These are phyloP conservation scores for Pterocarpus santalinus DNA, from an alignment of 306 rosid species.

Conservation along the genomic window DNA sequence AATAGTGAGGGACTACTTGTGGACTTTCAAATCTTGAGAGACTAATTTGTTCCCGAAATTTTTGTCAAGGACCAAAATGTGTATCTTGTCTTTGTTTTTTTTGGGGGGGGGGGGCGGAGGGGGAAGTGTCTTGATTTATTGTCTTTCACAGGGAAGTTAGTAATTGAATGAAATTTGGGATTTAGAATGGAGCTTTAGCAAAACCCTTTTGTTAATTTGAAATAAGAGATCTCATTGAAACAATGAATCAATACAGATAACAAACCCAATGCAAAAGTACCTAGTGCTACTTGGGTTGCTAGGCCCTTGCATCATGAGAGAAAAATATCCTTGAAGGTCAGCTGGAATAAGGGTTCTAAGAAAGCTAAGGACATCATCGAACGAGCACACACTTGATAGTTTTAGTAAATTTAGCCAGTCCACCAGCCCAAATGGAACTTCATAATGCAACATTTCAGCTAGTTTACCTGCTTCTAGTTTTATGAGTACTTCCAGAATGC, in stretches of 20 bases:
- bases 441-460: slow-evolving; percentile 23
- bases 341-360: slow-evolving; percentile 23
- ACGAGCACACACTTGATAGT: slow-evolving; percentile 7
- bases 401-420: slow-evolving; percentile 4
- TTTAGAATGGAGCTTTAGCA: slow-evolving; percentile 15
- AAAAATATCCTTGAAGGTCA: slow-evolving; percentile 11
- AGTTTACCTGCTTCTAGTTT: slow-evolving; percentile 30
- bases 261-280: slow-evolving; percentile 26
- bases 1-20: too few species aligned
- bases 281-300: slow-evolving; percentile 20
- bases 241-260: neutral
- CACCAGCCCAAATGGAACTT: slow-evolving; percentile 11
- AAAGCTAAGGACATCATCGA: slow-evolving; percentile 33
- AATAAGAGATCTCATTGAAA: slow-evolving; percentile 10
- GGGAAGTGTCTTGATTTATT: neutral
- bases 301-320: slow-evolving; percentile 18
- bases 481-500: slow-evolving; percentile 30
- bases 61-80: too few species aligned
- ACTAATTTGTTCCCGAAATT: too few species aligned
- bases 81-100: too few species aligned
- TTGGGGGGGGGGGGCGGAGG: too few species aligned
- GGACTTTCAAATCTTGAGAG: too few species aligned
- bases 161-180: slow-evolving; percentile 18
- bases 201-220: neutral
- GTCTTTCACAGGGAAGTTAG: slow-evolving; percentile 27